Evolutionary conservation across 2,329 filamentous ascomycete species (phyloP), one percentile per base, ranked within the genome.

Genomic region (Colletotrichum karsti): DNA sequence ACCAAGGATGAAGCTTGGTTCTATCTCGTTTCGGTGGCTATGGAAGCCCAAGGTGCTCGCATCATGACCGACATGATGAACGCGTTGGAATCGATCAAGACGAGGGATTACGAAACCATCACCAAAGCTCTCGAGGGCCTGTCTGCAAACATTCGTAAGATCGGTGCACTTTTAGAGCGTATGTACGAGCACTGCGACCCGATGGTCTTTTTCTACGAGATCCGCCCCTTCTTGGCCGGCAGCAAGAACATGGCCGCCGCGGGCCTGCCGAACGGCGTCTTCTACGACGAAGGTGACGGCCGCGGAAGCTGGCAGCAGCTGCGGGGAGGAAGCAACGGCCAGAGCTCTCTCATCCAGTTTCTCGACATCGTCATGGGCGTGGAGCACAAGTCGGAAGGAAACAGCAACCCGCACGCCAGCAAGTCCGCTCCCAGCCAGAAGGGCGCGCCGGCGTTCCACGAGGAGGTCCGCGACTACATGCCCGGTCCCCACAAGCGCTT

Each of bases 1-100:
- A 96, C 93, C 7, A 81, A 91, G 56, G 94, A 97, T 72, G 95
- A 98, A 79, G 94, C 94, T 73, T 98, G 95, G 95, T 98, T 98
- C 81, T 95, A 95, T 73, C 85, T 96, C 39, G 87, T 98, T 69
- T 97, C 93, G 1, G 92, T 96, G 1, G 94, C 95, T 18, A 97
- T 98, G 77, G 95, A 98, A 81, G 92, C 93, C 35, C 87, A 90
- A 51, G 94, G 92, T 0, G 94, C 91, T 0, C 84, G 87, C 0
- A 88, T 93, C 35, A 90, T 98, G 65, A 92, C 93, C 0, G 79
- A 91, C 62, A 94, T 97, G 90, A 83, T 97, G 24, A 81, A 87
- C 28, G 95, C 95, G 2, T 91, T 98, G 10, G 82, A 89, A 13
- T 91, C 92, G 4, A 90, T 91, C 42, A 85, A 88, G 59, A 77